phyloP scores from a whole-genome alignment of 495 filamentous ascomycete genomes.

The Letharia lupina region DNA sequence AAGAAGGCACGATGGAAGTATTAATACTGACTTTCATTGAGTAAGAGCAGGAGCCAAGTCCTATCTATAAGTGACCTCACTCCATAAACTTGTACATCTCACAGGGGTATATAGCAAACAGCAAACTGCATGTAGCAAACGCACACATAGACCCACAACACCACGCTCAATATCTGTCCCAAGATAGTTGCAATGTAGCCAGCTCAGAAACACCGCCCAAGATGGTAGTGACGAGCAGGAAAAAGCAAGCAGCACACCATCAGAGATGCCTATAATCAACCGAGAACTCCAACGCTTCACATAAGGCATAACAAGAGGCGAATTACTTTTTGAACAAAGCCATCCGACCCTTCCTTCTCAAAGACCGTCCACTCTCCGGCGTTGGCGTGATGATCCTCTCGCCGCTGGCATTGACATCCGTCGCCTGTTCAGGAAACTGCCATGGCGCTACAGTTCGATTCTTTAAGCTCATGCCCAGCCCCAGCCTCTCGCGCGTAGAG shows the following conservation, averaged over 20 bases:
- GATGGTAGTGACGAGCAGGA: neutral
- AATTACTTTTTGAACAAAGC: slow-evolving; percentile 11
- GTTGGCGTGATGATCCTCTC: slow-evolving; percentile 18
- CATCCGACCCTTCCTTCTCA: slow-evolving; percentile 13
- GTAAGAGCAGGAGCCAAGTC: slow-evolving; percentile 3
- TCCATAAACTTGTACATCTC: slow-evolving; percentile 2
- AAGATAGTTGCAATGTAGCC: neutral
- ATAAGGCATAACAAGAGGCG: neutral
- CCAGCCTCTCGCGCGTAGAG: slow-evolving; percentile 3
- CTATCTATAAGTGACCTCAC: neutral
- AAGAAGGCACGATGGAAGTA: neutral
- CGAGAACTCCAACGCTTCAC: neutral
- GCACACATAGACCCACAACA: neutral
- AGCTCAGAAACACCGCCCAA: neutral
- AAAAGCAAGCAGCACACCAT: neutral
- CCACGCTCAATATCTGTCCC: neutral
- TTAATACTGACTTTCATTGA: neutral
- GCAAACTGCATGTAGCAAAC: slow-evolving; percentile 7
- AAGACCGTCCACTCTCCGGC: slow-evolving; percentile 12
- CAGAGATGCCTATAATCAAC: no score
- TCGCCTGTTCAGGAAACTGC: neutral
- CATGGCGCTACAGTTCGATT: slow-evolving; percentile 1
- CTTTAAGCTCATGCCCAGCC: slow-evolving; percentile 6
- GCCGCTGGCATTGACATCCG: neutral
- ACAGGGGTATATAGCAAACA: slow-evolving; percentile 17